Conservation (phyloP, 2,329 filamentous ascomycete genomes). For the Cladosporium austrohemisphaericum region DNA sequence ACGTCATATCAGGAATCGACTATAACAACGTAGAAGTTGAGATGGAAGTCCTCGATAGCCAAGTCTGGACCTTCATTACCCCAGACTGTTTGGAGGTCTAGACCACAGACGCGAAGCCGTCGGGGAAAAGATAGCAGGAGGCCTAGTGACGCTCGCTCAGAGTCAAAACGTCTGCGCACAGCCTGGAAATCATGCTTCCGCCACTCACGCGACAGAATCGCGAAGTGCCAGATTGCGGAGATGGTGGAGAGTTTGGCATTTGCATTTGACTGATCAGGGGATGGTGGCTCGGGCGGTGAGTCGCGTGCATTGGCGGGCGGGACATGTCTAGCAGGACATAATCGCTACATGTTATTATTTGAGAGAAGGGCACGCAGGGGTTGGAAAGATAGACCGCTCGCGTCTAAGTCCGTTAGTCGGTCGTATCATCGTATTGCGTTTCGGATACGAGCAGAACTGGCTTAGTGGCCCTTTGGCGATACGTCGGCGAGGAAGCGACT, state of each 20-base stretch:
- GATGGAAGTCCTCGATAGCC: neutral
- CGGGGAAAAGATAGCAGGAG: neutral
- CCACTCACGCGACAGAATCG: neutral
- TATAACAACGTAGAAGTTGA: constrained; percentile 12
- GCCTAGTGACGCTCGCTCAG: constrained; percentile 7
- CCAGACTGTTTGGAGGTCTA: constrained; percentile 7
- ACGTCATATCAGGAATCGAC: too few relatives aligned
- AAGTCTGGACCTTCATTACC: constrained; percentile 10
- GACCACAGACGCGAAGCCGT: constrained; percentile 4
- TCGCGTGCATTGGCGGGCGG: neutral
- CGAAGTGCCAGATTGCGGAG: constrained; percentile 7
- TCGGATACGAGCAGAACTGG: constrained; percentile 3
- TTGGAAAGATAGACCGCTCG: neutral
- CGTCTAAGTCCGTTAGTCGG: neutral
- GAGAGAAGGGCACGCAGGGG: neutral
- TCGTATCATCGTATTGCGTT: neutral
- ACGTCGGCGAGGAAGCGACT: neutral
- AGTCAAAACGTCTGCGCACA: constrained; percentile 1
- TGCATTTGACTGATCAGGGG: constrained; percentile 6
- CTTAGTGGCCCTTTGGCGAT: constrained; percentile 9
- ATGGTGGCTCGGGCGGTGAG: neutral
- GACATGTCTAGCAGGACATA: neutral
- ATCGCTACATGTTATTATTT: neutral
- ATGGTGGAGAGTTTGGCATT: constrained; percentile 7
- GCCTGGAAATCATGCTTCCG: neutral